Percentiles rank a stretch among this genome's conserved stretches.
Conservation (phyloP, 2,329 filamentous ascomycete genomes). For the Dothiorella sarmentorum region DNA sequence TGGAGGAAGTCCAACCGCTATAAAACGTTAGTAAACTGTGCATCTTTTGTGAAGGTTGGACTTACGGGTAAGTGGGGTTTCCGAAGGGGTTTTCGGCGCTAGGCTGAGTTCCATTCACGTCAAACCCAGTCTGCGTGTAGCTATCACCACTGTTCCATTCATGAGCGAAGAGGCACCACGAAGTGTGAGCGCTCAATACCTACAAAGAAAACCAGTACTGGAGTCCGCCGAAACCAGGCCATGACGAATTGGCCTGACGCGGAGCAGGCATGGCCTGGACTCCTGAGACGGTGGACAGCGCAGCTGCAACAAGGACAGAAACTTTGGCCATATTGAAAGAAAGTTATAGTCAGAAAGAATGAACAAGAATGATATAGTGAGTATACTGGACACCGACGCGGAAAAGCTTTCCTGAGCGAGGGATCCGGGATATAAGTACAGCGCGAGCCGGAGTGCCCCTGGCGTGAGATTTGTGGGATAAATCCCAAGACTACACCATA, state of each 20-base stretch:
- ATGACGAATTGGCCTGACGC: conserved; percentile 10
- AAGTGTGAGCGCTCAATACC: neutral
- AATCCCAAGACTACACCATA: conserved; percentile 3
- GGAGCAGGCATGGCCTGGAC: conserved; percentile 6
- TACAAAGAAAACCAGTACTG: conserved; percentile 28
- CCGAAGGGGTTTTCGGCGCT: conserved; percentile 56
- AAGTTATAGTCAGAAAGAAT: neutral
- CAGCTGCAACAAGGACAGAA: neutral
- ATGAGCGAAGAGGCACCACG: neutral
- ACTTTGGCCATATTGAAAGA: conserved; percentile 7
- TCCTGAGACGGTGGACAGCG: conserved; percentile 9
- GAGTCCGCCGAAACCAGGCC: conserved; percentile 21
- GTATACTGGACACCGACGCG: neutral
- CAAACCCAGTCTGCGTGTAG: conserved; percentile 59
- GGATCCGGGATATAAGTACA: neutral
- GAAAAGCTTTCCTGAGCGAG: neutral
- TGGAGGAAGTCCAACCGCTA: conserved; percentile 21
- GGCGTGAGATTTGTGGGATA: neutral
- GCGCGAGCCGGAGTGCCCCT: neutral
- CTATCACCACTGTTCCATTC: conserved; percentile 51
- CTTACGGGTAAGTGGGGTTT: conserved; percentile 54
- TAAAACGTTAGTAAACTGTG: neutral
- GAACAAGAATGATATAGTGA: neutral
- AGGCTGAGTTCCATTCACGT: conserved; percentile 51
- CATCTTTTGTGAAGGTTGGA: too few relatives aligned